phyloP scores from a whole-genome alignment of 345 rosid species.

The Eucalyptus erythrocorys region DNA sequence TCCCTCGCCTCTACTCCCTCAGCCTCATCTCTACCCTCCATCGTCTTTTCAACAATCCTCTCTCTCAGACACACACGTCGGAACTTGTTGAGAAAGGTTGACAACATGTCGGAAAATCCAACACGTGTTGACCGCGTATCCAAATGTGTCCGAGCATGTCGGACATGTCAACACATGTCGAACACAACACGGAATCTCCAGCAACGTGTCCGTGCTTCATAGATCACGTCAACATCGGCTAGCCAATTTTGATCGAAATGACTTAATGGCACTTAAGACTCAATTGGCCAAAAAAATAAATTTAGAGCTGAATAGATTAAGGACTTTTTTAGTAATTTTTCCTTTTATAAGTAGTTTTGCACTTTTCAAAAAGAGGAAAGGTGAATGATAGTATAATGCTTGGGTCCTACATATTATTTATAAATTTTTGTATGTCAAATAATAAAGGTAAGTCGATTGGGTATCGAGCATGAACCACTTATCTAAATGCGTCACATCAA shows the following conservation, averaged over 20 bases:
- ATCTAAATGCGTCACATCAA: not conserved
- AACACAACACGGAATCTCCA: too few species aligned
- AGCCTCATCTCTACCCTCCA: too few species aligned
- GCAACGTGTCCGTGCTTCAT: too few species aligned
- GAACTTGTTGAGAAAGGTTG: too few species aligned
- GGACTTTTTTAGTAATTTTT: not conserved
- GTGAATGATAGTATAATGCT: not conserved
- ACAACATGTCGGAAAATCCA: too few species aligned
- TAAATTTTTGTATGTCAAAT: not conserved
- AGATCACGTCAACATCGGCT: rapidly evolving
- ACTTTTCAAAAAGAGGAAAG: not conserved
- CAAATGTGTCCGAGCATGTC: too few species aligned
- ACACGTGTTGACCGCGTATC: too few species aligned
- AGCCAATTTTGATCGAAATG: rapidly evolving
- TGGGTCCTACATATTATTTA: not conserved
- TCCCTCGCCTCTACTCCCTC: too few species aligned
- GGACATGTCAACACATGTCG: too few species aligned
- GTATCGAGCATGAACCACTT: not conserved
- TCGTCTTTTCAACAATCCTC: too few species aligned
- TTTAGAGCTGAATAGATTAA: rapidly evolving
- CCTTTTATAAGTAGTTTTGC: not conserved
- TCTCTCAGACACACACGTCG: too few species aligned
- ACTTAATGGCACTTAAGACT: rapidly evolving
- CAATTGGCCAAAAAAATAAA: too few species aligned
- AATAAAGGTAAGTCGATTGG: not conserved